Evolutionary conservation across 2,329 filamentous ascomycete species (phyloP), one percentile per base, ranked within the genome.

Genomic region (Pyrenophora teres): DNA sequence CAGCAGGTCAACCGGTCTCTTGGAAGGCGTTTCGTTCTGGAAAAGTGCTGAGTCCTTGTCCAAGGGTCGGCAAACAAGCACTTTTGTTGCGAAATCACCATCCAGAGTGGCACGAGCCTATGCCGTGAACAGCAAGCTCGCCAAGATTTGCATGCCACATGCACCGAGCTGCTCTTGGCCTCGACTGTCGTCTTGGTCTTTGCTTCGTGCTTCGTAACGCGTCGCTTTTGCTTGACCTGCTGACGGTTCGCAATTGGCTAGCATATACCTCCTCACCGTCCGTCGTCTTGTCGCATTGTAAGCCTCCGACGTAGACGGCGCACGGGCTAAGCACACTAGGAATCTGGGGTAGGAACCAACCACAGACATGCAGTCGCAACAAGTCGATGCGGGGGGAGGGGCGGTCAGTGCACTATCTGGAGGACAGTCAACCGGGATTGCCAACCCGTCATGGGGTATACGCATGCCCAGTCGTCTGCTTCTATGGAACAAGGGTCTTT

Each of bases 241-340:
- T 16, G 45, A 30, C 30, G 13, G 25, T 13, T 23, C 7, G n/a
- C 31, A 21, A 38, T 32, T 38, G 33, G 31, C 12, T 32, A 12
- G 18, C 12, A 32, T 10, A 12, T 6, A 16, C 35, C 31, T 13
- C 8, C 39, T 12, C 13, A 12, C 23, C 30, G 30, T 23, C 23
- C 30, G 30, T 23, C 23, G 33, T 35, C 9, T 30, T 33, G 38
- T 37, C 35, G 43, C 52, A 48, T 47, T 36, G 27, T 50, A 52
- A 40, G 64, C 63, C 64, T 46, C 54, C 54, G 56, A 67, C 62
- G 59, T 66, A 60, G 46, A 57, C 58, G 59, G 60, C 55, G 50
- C 31, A 33, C 43, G 40, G 40, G 37, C 25, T 18, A 35, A 30
- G 37, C 25, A 31, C 36, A 31, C 46, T 47, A 57, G 43, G 51